These are phyloP conservation scores for Vitis rotundifolia DNA, from an alignment of 164 flowering plant species.

Conservation along the genomic window DNA sequence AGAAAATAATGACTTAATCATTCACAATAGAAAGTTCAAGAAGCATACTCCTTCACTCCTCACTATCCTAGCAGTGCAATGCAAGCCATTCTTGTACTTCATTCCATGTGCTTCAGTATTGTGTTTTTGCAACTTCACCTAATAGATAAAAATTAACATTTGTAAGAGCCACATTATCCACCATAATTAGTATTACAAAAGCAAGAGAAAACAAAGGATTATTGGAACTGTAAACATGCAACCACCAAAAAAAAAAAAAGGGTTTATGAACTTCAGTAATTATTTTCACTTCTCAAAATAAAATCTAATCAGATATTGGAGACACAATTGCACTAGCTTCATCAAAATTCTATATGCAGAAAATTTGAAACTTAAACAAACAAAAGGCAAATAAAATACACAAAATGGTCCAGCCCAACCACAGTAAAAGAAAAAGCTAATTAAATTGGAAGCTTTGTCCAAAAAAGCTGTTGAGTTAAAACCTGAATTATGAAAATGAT, in stretches of 20 bases:
- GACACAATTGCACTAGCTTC: background rate
- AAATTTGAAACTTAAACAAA: background rate
- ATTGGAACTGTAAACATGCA: background rate
- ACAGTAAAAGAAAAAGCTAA: background rate
- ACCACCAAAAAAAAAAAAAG: background rate
- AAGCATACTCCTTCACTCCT: constrained; percentile 81
- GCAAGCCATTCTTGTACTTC: constrained; percentile 72
- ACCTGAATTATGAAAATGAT: background rate
- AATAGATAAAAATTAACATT: constrained; percentile 14
- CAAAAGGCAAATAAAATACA: background rate
- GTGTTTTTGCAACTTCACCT: constrained; percentile 96
- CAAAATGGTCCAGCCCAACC: background rate
- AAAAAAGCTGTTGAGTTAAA: background rate
- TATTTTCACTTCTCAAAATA: background rate
- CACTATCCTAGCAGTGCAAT: constrained; percentile 76
- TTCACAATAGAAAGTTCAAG: constrained; percentile 22
- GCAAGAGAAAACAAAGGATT: background rate
- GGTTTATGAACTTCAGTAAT: background rate
- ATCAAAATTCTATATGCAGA: background rate
- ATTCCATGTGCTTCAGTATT: constrained; percentile 73
- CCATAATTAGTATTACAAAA: background rate
- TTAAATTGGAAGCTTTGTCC: background rate
- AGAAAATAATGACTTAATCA: constrained; percentile 1
- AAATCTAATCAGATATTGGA: background rate
- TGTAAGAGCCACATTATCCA: constrained; percentile 11